A percentile compares a stretch with the other conserved stretches of the same genome.
Evolutionary conservation across 495 filamentous ascomycete species (phyloP).

Genomic region (Extremus antarcticus): DNA sequence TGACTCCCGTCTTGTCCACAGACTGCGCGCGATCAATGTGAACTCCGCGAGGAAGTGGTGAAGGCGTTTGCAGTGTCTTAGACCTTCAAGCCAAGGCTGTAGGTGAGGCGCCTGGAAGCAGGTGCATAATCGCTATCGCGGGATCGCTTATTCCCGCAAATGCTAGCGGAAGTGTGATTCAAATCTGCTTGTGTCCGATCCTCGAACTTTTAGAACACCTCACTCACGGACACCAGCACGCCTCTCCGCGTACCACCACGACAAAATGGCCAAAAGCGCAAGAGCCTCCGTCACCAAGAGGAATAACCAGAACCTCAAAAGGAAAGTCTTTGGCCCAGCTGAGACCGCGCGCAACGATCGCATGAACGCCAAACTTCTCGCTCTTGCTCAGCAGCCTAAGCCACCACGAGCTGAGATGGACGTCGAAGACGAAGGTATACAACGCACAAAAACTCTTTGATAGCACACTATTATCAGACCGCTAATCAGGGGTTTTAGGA

Average conservation of each 20-base stretch:
- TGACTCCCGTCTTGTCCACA: no score
- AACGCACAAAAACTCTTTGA: no score
- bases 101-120: background rate
- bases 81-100: background rate
- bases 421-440: conserved; percentile 22
- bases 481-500: no score
- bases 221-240: no score
- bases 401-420: conserved; percentile 30
- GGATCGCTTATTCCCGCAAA: no score
- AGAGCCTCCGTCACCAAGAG: conserved; percentile 64
- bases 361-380: conserved; percentile 60
- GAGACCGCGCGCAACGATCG: conserved; percentile 65
- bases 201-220: no score
- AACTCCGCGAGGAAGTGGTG: no score
- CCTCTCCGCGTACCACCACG: background rate
- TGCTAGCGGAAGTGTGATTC: no score
- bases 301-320: conserved; percentile 65
- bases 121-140: background rate
- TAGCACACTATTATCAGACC: background rate
- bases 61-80: no score
- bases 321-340: conserved; percentile 66
- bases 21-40: no score
- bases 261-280: conserved; percentile 71
- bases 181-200: no score
- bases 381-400: conserved; percentile 59